A percentile compares a stretch with the other conserved stretches of the same genome.
phyloP scores from a whole-genome alignment of 495 filamentous ascomycete genomes.

The Penicillium cataractarum region DNA sequence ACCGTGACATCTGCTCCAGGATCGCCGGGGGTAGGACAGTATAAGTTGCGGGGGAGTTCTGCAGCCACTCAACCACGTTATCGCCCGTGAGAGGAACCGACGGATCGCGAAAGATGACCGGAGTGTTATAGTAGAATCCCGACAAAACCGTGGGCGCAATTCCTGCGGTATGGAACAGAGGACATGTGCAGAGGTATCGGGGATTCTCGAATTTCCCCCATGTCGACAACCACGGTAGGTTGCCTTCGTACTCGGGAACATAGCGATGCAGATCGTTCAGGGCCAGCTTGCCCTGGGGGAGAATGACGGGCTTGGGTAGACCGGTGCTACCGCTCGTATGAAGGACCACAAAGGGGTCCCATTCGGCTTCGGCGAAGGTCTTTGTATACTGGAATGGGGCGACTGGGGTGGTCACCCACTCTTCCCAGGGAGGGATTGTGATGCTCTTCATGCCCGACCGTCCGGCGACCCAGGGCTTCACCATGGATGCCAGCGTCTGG shows the following conservation, averaged over 20 bases:
- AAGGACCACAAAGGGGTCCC: slow-evolving; percentile 35
- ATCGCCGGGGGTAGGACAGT: slow-evolving; percentile 22
- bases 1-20: slow-evolving; percentile 26
- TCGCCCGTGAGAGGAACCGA: slow-evolving; percentile 21
- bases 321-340: slow-evolving; percentile 53
- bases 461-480: slow-evolving; percentile 24
- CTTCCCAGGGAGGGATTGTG: slow-evolving; percentile 19
- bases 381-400: slow-evolving; percentile 33
- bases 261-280: slow-evolving; percentile 22
- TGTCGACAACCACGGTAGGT: slow-evolving; percentile 10
- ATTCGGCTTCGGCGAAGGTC: slow-evolving; percentile 32
- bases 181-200: slow-evolving; percentile 18
- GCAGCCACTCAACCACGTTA: slow-evolving; percentile 21
- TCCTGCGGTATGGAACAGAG: slow-evolving; percentile 24
- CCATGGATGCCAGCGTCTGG: slow-evolving; percentile 11
- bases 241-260: slow-evolving; percentile 18
- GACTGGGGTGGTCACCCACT: slow-evolving; percentile 21
- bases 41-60: slow-evolving; percentile 16
- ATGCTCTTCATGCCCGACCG: slow-evolving; percentile 23
- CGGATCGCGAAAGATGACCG: slow-evolving; percentile 17
- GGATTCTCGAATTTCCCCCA: slow-evolving; percentile 20
- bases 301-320: slow-evolving; percentile 46
- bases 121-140: slow-evolving; percentile 2
- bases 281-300: slow-evolving; percentile 30
- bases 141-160: slow-evolving; percentile 11